These are phyloP conservation scores for Diospyros kaki DNA, from an alignment of 148 eudicot species.

Conservation along the genomic window DNA sequence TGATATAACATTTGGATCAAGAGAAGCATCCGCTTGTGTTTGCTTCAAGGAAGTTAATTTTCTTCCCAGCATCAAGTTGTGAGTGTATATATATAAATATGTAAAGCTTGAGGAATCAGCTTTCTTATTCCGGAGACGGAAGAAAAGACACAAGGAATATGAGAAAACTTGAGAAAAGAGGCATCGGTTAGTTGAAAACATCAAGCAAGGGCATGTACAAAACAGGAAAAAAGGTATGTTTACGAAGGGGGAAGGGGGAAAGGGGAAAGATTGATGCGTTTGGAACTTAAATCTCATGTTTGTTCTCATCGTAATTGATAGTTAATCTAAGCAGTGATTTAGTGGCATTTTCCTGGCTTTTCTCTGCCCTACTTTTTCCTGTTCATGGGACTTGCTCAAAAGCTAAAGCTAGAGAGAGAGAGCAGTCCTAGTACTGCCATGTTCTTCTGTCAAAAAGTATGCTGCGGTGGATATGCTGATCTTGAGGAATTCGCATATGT, in stretches of 20 bases:
- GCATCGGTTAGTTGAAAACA: constrained; percentile 54
- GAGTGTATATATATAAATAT: constrained; percentile 16
- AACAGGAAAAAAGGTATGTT: constrained; percentile 16
- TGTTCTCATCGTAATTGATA: constrained; percentile 8
- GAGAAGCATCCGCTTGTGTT: constrained; percentile 18
- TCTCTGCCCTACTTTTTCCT: constrained; percentile 23
- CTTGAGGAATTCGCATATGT: neutral
- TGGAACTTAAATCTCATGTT: constrained; percentile 39
- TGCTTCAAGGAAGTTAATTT: constrained; percentile 32
- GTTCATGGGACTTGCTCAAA: constrained; percentile 36
- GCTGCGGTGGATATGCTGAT: neutral
- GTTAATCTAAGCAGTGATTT: neutral
- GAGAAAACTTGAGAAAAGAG: constrained; percentile 76
- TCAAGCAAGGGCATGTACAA: constrained; percentile 57
- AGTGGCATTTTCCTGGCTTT: constrained; percentile 14
- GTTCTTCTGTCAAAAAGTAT: constrained; percentile 12
- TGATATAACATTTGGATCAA: constrained; percentile 19
- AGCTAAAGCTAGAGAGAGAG: constrained; percentile 16
- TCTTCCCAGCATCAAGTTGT: constrained; percentile 7
- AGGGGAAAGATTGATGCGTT: constrained; percentile 27
- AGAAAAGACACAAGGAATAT: constrained; percentile 53
- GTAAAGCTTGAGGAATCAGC: constrained; percentile 57
- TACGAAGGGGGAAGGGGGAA: constrained; percentile 5
- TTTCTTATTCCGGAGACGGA: constrained; percentile 67
- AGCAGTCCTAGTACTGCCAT: constrained; percentile 17